A percentile compares a stretch with the other conserved stretches of the same genome.
Conservation (phyloP, 148 eudicot species). For the Persicaria tinctoria region DNA sequence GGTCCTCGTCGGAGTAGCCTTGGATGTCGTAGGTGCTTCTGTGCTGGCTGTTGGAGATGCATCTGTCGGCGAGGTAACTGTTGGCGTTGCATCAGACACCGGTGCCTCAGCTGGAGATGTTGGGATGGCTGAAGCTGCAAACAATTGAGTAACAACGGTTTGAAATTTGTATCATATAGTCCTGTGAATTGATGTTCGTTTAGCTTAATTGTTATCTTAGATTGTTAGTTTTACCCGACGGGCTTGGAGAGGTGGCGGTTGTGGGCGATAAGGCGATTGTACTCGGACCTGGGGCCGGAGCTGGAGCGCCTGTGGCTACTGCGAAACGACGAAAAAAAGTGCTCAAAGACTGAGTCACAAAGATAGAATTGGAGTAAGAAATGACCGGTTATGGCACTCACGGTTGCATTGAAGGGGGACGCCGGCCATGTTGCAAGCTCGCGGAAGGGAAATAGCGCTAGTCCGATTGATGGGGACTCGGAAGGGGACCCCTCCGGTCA, state of each 20-base stretch:
- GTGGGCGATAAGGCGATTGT: slow-evolving; percentile 6
- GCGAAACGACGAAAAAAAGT: not conserved
- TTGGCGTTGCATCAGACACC: not conserved
- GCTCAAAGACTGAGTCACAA: not conserved
- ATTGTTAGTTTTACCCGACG: slow-evolving; percentile 1
- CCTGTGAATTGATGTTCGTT: not conserved
- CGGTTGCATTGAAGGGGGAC: slow-evolving; percentile 45
- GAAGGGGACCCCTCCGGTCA: slow-evolving; percentile 56
- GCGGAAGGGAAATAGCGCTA: slow-evolving; percentile 64
- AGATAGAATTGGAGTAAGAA: not conserved
- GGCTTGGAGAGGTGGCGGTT: slow-evolving; percentile 1
- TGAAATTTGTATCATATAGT: not conserved
- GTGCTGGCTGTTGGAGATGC: slow-evolving; percentile 8
- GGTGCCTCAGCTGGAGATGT: not conserved
- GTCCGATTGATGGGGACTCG: slow-evolving; percentile 65
- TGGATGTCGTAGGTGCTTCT: slow-evolving; percentile 1
- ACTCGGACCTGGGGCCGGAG: slow-evolving; percentile 11
- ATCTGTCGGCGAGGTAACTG: not conserved
- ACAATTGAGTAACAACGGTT: not conserved
- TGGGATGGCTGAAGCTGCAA: not conserved
- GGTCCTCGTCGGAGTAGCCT: not conserved
- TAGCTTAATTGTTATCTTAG: not conserved
- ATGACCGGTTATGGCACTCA: not conserved
- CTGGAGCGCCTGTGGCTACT: slow-evolving; percentile 6
- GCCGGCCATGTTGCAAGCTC: slow-evolving; percentile 70